A percentile compares a stretch with the other conserved stretches of the same genome.
These are phyloP conservation scores for Neurospora crassa DNA, from an alignment of 2,329 filamentous ascomycete genomes.

Conservation along the genomic window DNA sequence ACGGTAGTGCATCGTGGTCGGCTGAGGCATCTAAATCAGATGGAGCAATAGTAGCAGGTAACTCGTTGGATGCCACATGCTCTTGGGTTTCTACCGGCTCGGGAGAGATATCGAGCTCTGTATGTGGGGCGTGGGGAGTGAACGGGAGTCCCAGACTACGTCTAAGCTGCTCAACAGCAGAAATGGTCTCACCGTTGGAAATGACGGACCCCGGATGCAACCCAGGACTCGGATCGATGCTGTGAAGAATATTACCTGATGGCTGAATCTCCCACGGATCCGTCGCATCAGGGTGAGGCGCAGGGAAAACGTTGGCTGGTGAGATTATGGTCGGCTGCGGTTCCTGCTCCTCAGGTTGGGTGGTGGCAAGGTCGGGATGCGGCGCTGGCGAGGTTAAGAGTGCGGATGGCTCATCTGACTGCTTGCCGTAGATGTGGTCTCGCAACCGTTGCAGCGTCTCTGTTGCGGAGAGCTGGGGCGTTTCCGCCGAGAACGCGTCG, in stretches of 20 bases:
- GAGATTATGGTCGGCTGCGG: slow-evolving; percentile 1
- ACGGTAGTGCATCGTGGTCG: slow-evolving; percentile 1
- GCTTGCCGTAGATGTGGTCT: slow-evolving; percentile 5
- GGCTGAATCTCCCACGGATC: background rate
- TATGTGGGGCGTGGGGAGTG: background rate
- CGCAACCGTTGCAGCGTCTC: slow-evolving; percentile 8
- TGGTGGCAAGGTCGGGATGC: background rate
- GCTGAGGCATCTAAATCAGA: slow-evolving; percentile 13
- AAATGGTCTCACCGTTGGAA: slow-evolving; percentile 1
- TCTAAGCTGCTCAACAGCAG: slow-evolving; percentile 1
- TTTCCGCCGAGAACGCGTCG: background rate
- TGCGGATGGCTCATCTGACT: background rate
- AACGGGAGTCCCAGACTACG: background rate
- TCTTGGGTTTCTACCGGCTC: background rate
- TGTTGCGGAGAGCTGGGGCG: slow-evolving; percentile 8
- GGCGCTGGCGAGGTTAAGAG: background rate
- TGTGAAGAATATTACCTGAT: background rate
- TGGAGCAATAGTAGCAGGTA: slow-evolving; percentile 14
- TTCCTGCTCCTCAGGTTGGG: background rate
- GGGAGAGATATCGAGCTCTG: background rate
- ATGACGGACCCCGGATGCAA: background rate
- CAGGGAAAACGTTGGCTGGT: slow-evolving; percentile 8
- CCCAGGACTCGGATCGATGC: background rate
- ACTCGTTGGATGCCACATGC: slow-evolving; percentile 6
- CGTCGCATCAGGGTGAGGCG: background rate